phyloP scores from a whole-genome alignment of 169 alveolate species.

The Babesia ovis region DNA sequence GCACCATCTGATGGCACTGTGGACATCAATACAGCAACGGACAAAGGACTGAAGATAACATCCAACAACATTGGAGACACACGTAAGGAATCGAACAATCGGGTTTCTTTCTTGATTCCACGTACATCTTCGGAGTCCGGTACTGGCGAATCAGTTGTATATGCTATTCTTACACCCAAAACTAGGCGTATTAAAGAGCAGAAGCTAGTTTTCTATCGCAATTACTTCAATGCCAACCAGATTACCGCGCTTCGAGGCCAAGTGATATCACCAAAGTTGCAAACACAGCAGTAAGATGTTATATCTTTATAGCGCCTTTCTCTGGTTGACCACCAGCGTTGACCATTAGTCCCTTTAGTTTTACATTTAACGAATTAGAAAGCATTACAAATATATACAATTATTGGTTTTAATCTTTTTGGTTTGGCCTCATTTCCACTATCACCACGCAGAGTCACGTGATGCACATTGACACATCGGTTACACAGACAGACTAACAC shows the following conservation, averaged over 20 bases:
- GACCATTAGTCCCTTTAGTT: too few species aligned
- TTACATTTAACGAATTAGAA: too few species aligned
- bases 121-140: neutral
- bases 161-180: conserved; percentile 2
- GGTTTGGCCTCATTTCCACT: neutral
- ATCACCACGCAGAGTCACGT: neutral
- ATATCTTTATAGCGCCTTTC: too few species aligned
- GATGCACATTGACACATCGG: conserved; percentile 1
- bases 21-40: neutral
- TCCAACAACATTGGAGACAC: neutral
- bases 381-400: too few species aligned
- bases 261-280: too few species aligned
- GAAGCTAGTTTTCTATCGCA: conserved; percentile 24
- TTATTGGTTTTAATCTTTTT: too few species aligned
- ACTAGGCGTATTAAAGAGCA: conserved; percentile 25
- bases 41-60: neutral
- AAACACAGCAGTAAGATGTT: too few species aligned
- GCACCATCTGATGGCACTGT: neutral
- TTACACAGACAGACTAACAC: neutral
- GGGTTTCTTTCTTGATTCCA: neutral
- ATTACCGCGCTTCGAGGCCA: neutral
- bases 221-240: conserved; percentile 50
- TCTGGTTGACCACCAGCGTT: too few species aligned
- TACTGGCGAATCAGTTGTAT: neutral
- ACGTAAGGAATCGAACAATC: neutral